A percentile compares a stretch with the other conserved stretches of the same genome.
Conservation (phyloP, 2,329 filamentous ascomycete species). For the Ceratocystis ficicola region DNA sequence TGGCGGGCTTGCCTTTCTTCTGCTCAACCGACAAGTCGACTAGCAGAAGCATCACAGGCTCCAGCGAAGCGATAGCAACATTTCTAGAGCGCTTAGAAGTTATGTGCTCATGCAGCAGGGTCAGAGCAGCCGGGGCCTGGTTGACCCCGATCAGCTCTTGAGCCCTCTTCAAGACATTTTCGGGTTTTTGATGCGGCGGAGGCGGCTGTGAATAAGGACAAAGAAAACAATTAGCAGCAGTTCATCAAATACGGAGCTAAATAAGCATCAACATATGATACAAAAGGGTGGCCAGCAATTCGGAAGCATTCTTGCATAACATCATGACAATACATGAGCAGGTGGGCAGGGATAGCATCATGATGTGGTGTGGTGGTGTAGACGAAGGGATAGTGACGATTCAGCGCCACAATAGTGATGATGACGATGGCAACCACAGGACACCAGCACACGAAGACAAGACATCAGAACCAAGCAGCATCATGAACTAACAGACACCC, state of each 20-base stretch:
- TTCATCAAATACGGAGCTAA: background rate
- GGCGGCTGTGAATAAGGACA: constrained; percentile 53
- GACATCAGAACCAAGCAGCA: background rate
- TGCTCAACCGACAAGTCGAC: constrained; percentile 95
- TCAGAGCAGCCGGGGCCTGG: constrained; percentile 83
- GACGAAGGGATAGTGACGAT: background rate
- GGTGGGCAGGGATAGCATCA: background rate
- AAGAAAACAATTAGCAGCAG: constrained; percentile 11
- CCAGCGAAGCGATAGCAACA: constrained; percentile 87
- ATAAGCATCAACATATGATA: background rate
- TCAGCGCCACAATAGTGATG: background rate
- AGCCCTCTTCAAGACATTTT: constrained; percentile 97
- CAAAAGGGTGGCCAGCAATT: too few relatives aligned
- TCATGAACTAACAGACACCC: background rate
- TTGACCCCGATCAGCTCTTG: constrained; percentile 97
- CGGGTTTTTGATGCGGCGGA: constrained; percentile 91
- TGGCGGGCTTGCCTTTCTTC: constrained; percentile 95
- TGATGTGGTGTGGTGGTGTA: background rate
- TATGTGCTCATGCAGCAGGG: constrained; percentile 96
- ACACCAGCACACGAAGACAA: background rate
- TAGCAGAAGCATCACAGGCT: constrained; percentile 96
- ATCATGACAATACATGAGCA: too few relatives aligned
- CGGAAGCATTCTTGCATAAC: too few relatives aligned
- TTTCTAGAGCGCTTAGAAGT: constrained; percentile 96
- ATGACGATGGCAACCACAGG: background rate